These are phyloP conservation scores for Saturnispora diversa DNA, from an alignment of 805 yeast genomes.

Conservation along the genomic window DNA sequence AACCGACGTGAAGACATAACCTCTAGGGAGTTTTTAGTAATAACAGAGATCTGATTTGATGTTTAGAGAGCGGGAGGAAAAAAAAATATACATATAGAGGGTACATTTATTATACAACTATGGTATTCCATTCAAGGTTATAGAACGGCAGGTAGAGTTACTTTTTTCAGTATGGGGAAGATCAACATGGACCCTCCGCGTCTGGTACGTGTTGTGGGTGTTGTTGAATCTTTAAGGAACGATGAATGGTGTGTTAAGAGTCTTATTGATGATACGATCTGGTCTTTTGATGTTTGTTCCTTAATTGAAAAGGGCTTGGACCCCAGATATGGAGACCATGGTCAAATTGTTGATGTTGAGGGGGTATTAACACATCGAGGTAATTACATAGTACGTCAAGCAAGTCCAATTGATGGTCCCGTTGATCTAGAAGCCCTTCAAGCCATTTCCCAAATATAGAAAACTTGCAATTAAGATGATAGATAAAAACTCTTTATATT, in stretches of 20 bases:
- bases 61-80: not conserved
- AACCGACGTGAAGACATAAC: conserved; percentile 20
- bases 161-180: not conserved
- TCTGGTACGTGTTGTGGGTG: not conserved
- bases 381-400: conserved; percentile 3
- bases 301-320: not conserved
- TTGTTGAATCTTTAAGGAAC: not conserved
- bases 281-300: not conserved
- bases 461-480: not conserved
- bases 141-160: too few species aligned
- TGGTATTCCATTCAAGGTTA: too few species aligned
- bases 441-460: not conserved
- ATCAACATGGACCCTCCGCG: not conserved
- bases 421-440: conserved; percentile 1
- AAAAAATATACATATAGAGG: not conserved
- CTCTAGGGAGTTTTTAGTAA: too few species aligned
- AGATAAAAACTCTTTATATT: conserved; percentile 1
- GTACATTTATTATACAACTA: too few species aligned
- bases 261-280: not conserved
- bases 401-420: not conserved
- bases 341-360: conserved; percentile 9
- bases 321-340: conserved; percentile 6
- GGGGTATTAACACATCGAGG: not conserved
- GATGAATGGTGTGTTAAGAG: conserved; percentile 1
- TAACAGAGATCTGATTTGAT: too few species aligned